phyloP scores from a whole-genome alignment of 805 yeast genomes.

The Candida manassasensis region DNA sequence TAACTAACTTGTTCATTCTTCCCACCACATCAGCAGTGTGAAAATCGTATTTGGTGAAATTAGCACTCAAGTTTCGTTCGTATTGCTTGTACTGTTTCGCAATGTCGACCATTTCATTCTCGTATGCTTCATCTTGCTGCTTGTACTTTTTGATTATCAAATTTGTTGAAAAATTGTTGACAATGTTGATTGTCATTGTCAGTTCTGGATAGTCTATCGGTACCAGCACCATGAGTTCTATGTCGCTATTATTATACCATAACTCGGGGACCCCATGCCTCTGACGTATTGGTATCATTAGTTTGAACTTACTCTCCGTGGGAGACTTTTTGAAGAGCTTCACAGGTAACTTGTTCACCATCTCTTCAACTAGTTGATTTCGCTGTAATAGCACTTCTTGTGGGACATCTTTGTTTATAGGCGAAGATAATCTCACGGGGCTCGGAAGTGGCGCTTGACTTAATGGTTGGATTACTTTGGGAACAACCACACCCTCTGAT shows the following conservation, averaged over 20 bases:
- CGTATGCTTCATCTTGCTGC: slow-evolving; percentile 11
- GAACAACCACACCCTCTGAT: slow-evolving; percentile 2
- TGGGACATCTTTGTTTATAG: slow-evolving; percentile 2
- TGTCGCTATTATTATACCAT: slow-evolving; percentile 21
- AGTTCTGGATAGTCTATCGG: slow-evolving; percentile 32
- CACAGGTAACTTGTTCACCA: slow-evolving; percentile 26
- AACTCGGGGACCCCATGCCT: slow-evolving; percentile 18
- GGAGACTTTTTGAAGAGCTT: slow-evolving; percentile 24
- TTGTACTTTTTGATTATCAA: slow-evolving; percentile 20
- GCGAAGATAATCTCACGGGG: neutral
- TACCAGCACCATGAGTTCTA: slow-evolving; percentile 30
- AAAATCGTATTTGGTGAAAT: slow-evolving; percentile 17
- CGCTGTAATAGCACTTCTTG: slow-evolving; percentile 11
- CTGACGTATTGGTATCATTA: slow-evolving; percentile 25
- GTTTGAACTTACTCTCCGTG: slow-evolving; percentile 25
- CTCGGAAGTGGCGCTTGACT: slow-evolving; percentile 1
- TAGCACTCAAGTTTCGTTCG: slow-evolving; percentile 24
- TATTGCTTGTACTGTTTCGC: slow-evolving; percentile 18
- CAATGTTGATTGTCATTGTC: slow-evolving; percentile 18
- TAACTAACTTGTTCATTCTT: slow-evolving; percentile 28
- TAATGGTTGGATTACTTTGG: slow-evolving; percentile 7
- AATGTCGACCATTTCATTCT: slow-evolving; percentile 13
- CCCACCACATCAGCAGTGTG: slow-evolving; percentile 18
- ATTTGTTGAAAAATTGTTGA: slow-evolving; percentile 28
- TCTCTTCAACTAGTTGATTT: slow-evolving; percentile 18